Percentiles rank a stretch among this genome's conserved stretches.
Conservation (phyloP, 164 flowering plant species). For the Macadamia integrifolia region DNA sequence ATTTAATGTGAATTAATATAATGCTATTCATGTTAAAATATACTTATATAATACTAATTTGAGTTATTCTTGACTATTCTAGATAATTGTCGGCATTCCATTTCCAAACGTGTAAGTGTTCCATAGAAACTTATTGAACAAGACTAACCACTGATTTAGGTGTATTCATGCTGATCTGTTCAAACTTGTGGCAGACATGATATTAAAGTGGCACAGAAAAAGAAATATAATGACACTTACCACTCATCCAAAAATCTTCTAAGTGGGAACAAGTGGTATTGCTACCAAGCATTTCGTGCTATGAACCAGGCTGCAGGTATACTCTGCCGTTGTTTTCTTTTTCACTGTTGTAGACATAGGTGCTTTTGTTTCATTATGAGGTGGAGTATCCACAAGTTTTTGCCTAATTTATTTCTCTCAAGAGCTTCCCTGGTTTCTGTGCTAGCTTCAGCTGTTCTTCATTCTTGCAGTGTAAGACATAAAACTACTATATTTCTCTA, state of each 20-base stretch:
- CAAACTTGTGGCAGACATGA: conserved; percentile 49
- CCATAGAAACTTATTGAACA: conserved; percentile 1
- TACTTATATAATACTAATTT: not conserved
- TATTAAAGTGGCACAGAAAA: conserved; percentile 73
- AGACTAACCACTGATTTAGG: not conserved
- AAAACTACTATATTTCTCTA: too few relatives aligned
- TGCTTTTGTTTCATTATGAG: not conserved
- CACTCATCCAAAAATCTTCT: conserved; percentile 66
- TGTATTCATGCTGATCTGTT: conserved; percentile 12
- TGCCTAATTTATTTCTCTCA: not conserved
- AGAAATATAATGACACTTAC: conserved; percentile 75
- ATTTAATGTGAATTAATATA: not conserved
- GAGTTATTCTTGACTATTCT: conserved; percentile 38
- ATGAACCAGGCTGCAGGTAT: conserved; percentile 95
- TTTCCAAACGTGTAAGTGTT: conserved; percentile 84
- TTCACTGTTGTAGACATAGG: not conserved
- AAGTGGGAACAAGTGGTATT: conserved; percentile 91
- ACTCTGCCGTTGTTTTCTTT: not conserved
- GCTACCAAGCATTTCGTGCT: conserved; percentile 96
- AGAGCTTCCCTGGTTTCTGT: not conserved
- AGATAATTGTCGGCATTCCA: conserved; percentile 95
- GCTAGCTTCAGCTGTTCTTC: not conserved
- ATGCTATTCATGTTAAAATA: not conserved
- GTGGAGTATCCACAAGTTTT: not conserved
- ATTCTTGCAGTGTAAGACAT: not conserved